phyloP scores from a whole-genome alignment of 2,329 filamentous ascomycete genomes.

The Alternaria sp. region DNA sequence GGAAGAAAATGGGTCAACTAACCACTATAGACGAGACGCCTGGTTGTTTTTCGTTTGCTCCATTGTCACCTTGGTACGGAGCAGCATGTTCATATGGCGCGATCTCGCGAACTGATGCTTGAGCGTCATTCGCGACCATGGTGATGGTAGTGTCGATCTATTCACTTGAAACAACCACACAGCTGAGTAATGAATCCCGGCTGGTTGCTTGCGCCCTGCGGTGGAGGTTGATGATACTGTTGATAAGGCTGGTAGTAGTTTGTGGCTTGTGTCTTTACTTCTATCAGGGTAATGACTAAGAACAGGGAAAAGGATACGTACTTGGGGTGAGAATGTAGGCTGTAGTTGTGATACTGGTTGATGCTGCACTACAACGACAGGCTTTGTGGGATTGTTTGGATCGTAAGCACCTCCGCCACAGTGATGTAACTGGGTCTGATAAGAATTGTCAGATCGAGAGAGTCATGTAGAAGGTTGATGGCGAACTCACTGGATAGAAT shows the following conservation, averaged over 20 bases:
- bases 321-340: conserved; percentile 17
- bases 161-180: conserved; percentile 25
- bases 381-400: conserved; percentile 19
- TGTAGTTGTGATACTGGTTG: conserved; percentile 20
- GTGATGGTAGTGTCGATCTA: neutral
- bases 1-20: accelerated
- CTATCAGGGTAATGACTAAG: neutral
- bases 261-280: conserved; percentile 13
- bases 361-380: conserved; percentile 14
- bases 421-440: conserved; percentile 11
- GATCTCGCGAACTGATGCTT: conserved; percentile 26
- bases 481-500: conserved; percentile 13
- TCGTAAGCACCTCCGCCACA: conserved; percentile 29
- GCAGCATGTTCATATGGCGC: neutral
- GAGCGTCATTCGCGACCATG: conserved; percentile 21
- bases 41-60: neutral
- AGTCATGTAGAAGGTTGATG: neutral
- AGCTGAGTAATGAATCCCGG: conserved; percentile 32
- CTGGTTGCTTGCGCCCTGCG: conserved; percentile 14
- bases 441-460: neutral
- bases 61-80: neutral
- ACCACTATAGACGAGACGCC: neutral
- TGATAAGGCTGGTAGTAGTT: conserved; percentile 17
- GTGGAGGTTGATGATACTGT: conserved; percentile 12
- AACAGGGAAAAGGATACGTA: neutral